These are phyloP conservation scores for Amanita brunnescens DNA, from an alignment of 768 basidiomycete species.

Conservation along the genomic window DNA sequence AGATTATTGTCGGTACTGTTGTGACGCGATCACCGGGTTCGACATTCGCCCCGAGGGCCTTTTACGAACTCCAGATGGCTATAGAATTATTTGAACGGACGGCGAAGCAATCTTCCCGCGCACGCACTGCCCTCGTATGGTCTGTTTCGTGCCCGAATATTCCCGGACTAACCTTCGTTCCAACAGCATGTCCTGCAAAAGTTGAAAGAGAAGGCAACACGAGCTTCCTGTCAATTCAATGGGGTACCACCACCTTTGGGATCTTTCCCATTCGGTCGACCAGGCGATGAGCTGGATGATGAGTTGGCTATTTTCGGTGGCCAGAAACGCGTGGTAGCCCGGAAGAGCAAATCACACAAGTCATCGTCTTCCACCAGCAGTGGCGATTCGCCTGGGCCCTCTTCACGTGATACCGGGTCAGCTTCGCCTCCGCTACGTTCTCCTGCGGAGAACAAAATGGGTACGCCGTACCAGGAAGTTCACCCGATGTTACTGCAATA, in stretches of 20 bases:
- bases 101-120: conserved; percentile 36
- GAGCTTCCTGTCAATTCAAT: conserved; percentile 24
- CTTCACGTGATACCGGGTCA: conserved; percentile 5
- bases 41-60: conserved; percentile 38
- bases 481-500: conserved; percentile 7
- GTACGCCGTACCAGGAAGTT: conserved; percentile 1
- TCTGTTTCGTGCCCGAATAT: background rate
- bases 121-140: conserved; percentile 36
- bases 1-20: conserved; percentile 51
- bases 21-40: conserved; percentile 48
- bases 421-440: conserved; percentile 14
- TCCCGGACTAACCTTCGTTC: background rate
- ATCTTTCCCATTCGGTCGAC: conserved; percentile 7
- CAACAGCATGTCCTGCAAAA: conserved; percentile 34
- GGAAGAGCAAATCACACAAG: conserved; percentile 16
- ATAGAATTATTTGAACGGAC: conserved; percentile 38
- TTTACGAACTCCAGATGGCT: conserved; percentile 38
- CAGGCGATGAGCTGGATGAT: conserved; percentile 26
- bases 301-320: conserved; percentile 50
- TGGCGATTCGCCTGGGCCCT: conserved; percentile 10
- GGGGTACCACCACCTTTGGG: conserved; percentile 10
- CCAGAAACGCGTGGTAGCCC: conserved; percentile 35
- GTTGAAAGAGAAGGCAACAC: conserved; percentile 36
- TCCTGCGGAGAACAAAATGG: background rate
- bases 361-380: background rate